Evolutionary conservation across 805 yeast species (phyloP).

Genomic region (Limtongia smithiae): DNA sequence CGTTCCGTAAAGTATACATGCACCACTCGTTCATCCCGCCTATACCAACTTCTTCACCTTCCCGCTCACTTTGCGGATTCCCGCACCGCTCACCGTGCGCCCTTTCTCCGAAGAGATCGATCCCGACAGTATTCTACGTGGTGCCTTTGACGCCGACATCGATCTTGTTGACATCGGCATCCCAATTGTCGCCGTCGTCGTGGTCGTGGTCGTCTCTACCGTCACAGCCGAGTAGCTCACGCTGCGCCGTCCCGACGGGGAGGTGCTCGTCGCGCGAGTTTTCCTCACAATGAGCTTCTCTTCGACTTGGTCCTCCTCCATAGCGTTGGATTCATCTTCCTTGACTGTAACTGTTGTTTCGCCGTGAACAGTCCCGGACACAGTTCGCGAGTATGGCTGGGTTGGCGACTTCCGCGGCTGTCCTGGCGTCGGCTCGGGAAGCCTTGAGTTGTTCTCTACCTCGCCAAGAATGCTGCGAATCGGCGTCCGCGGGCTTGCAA

Average conservation of each 20-base stretch:
- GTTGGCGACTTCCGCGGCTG: constrained; percentile 80
- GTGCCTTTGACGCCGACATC: background rate
- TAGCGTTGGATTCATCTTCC: constrained; percentile 1
- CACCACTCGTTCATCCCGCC: background rate
- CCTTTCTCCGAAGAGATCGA: constrained; percentile 6
- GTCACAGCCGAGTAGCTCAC: constrained; percentile 28
- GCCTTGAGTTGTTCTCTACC: constrained; percentile 64
- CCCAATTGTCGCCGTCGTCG: constrained; percentile 18
- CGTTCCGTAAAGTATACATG: too few species aligned
- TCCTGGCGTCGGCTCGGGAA: constrained; percentile 92
- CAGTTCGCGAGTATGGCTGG: constrained; percentile 1
- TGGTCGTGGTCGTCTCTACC: constrained; percentile 21
- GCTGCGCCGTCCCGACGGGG: constrained; percentile 21
- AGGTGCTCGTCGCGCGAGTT: constrained; percentile 20
- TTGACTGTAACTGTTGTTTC: too few species aligned
- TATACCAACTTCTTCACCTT: constrained; percentile 3
- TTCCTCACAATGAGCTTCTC: constrained; percentile 13
- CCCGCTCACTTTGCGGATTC: constrained; percentile 23
- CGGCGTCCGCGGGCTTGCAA: constrained; percentile 53
- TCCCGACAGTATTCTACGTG: constrained; percentile 14
- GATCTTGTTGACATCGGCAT: constrained; percentile 4
- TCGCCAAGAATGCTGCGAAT: constrained; percentile 70
- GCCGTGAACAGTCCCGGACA: too few species aligned
- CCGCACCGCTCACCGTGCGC: constrained; percentile 18
- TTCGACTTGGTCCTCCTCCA: background rate